These are phyloP conservation scores for Talaromyces wortmannii DNA, from an alignment of 495 filamentous ascomycete species.

Conservation along the genomic window DNA sequence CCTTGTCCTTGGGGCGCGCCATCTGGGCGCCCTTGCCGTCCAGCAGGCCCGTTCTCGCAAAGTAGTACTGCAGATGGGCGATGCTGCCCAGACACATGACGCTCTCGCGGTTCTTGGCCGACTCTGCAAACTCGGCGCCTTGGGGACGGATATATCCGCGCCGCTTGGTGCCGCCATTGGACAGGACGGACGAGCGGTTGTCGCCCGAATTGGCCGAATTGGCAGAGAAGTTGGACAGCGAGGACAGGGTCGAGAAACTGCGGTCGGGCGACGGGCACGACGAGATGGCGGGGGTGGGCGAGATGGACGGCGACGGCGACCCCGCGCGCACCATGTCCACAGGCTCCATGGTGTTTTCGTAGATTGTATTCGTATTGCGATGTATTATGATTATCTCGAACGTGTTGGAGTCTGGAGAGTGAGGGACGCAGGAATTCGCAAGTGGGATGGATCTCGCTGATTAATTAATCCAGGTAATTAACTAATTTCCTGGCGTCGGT, in stretches of 20 bases:
- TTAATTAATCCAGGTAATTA: too few relatives aligned
- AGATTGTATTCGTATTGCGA: neutral
- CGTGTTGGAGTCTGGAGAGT: neutral
- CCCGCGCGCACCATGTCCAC: neutral
- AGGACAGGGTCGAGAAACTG: slow-evolving; percentile 71
- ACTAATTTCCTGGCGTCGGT: too few relatives aligned
- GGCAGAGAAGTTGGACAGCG: slow-evolving; percentile 58
- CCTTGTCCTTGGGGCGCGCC: slow-evolving; percentile 60
- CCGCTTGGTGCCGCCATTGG: slow-evolving; percentile 50
- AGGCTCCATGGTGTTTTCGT: neutral
- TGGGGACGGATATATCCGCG: slow-evolving; percentile 88
- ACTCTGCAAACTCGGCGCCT: slow-evolving; percentile 84
- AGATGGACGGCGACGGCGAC: slow-evolving; percentile 53
- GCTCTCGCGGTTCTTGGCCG: slow-evolving; percentile 81
- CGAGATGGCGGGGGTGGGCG: slow-evolving; percentile 58
- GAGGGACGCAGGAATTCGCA: too few relatives aligned
- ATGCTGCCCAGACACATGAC: slow-evolving; percentile 96
- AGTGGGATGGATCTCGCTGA: too few relatives aligned
- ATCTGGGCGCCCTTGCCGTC: slow-evolving; percentile 90
- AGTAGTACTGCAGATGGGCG: slow-evolving; percentile 96
- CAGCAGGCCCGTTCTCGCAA: slow-evolving; percentile 85
- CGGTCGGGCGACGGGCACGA: slow-evolving; percentile 60
- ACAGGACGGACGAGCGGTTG: slow-evolving; percentile 47
- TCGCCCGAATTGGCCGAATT: slow-evolving; percentile 48
- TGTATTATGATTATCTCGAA: neutral